Percentiles rank a stretch among this genome's conserved stretches.
Conservation (phyloP, 192 early-diverging fungal genomes). For the Podochytrium sp. region DNA sequence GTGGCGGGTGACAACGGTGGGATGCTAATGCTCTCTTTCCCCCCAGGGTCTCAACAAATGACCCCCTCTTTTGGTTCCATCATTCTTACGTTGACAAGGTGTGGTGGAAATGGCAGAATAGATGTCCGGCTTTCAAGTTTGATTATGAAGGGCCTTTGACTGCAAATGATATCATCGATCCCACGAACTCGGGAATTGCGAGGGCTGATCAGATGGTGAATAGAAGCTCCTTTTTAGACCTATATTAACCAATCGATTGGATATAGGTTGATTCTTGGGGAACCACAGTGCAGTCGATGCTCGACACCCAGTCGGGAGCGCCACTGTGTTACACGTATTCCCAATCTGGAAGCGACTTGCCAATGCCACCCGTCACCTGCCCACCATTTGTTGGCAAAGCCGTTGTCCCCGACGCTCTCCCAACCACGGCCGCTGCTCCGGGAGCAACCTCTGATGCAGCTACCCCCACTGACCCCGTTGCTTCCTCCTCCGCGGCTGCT, state of each 20-base stretch:
- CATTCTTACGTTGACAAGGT: neutral
- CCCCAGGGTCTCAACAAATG: too few relatives aligned
- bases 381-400: too few relatives aligned
- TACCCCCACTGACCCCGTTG: neutral
- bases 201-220: neutral
- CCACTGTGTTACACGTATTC: constrained; percentile 23
- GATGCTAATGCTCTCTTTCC: too few relatives aligned
- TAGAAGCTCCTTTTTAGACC: neutral
- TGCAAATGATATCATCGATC: neutral
- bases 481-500: neutral
- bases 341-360: neutral
- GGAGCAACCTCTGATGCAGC: neutral
- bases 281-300: neutral
- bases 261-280: constrained; percentile 22
- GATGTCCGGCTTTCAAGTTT: constrained; percentile 2
- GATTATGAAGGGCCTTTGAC: constrained; percentile 15
- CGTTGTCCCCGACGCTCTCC: too few relatives aligned
- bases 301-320: constrained; percentile 4
- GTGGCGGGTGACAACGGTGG: too few relatives aligned
- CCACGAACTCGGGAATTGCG: neutral
- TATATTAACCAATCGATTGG: too few relatives aligned
- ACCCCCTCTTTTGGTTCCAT: constrained; percentile 15
- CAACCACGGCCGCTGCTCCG: neutral
- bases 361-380: constrained; percentile 8
- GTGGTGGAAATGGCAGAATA: constrained; percentile 29